Evolutionary conservation across 176 grass and related monocot species (phyloP).

Genomic region (Rhynchospora pubera): DNA sequence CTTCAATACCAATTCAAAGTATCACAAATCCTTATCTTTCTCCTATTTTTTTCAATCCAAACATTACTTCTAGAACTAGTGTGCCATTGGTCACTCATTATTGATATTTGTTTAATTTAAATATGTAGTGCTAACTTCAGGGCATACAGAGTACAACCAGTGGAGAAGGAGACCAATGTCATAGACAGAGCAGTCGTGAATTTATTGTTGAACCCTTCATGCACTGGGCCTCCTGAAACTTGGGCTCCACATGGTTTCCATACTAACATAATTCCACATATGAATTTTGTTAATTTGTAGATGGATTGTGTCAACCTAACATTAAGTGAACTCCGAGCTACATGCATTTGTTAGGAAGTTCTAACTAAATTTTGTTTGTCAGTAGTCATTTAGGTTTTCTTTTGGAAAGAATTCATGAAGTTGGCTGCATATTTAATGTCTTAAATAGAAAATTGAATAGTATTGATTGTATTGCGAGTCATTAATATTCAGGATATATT

Average conservation of each 20-base stretch:
- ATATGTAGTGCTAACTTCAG: slow-evolving; percentile 26
- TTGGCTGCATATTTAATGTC: neutral
- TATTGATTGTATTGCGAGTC: neutral
- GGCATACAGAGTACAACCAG: neutral
- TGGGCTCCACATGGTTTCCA: neutral
- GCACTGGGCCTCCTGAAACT: neutral
- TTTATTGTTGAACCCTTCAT: slow-evolving; percentile 30
- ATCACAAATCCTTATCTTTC: neutral
- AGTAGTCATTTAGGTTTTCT: neutral
- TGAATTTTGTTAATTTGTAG: neutral
- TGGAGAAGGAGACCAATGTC: slow-evolving; percentile 40
- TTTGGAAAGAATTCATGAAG: neutral
- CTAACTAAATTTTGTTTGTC: slow-evolving; percentile 6
- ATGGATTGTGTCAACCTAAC: neutral
- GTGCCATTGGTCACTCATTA: neutral
- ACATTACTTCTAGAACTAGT: neutral
- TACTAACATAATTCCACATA: neutral
- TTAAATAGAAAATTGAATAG: neutral
- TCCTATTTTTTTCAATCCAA: neutral
- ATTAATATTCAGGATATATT: neutral
- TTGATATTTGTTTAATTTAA: neutral
- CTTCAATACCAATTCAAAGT: slow-evolving; percentile 28
- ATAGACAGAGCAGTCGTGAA: slow-evolving; percentile 56
- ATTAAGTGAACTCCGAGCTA: neutral
- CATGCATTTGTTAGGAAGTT: slow-evolving; percentile 8